Evolutionary conservation across 129 eudicot species (phyloP), one percentile per base, ranked within the genome.

Genomic region (Oenanthe sinensis): DNA sequence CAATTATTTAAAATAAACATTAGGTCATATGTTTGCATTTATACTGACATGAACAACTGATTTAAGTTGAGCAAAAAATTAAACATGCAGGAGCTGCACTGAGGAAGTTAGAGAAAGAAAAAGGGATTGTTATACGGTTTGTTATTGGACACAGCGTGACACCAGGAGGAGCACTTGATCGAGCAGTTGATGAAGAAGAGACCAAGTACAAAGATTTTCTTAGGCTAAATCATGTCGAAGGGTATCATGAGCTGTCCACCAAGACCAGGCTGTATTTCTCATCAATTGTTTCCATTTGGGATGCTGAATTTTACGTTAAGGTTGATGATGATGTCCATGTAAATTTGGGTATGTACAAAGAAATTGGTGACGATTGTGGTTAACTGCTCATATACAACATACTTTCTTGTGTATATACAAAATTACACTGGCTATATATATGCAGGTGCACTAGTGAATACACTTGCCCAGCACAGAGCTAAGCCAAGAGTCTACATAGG

Each of bases 271-370:
- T 89, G 85, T 91, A 83, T 82, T 88, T 91, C 80, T 87, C 93
- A 2, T 87, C 88, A 4, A 92, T 83, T 0, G 83, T 87, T 46
- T 75, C 90, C 6, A 85, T 79, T 16, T 91, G 97, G 97, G 93
- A 91, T 68, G 96, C 96, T 5, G 93, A 91, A 45, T 91, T 84
- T 81, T 91, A 88, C 36, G 93, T 91, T 12, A 91, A 91, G 84
- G 96, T 91, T 15, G 96, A 91, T 45, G 96, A 91, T 77, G 96
- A 91, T 82, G 89, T 91, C 33, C 96, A 91, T 77, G 79, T 91
- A 15, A 91, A 91, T 58, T 77, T 91, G 74, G 96, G 89, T 86
- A 83, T 4, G 67, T 84, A 76, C 9, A 24, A 0, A 26, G 17
- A 19, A 37, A 33, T 12, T 67, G 22, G 72, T 60, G 68, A n/a